Evolutionary conservation across 148 eudicot species (phyloP).

Genomic region (Chenopodium album): DNA sequence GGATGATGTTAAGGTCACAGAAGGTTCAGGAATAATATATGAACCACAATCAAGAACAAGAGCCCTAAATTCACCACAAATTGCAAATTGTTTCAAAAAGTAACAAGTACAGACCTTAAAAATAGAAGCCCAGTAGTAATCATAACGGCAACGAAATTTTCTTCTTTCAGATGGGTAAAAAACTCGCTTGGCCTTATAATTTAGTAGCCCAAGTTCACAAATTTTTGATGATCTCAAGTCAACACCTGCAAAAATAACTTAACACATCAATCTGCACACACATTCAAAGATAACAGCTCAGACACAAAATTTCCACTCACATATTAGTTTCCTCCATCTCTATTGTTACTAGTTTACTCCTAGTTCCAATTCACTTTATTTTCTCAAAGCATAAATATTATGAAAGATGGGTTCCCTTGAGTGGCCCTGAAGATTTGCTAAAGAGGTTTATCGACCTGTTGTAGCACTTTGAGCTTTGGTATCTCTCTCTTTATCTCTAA

Average conservation of each 20-base stretch:
- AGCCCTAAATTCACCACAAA: not conserved
- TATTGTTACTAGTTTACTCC: not conserved
- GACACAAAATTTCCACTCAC: not conserved
- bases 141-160: constrained; percentile 89
- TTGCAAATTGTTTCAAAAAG: constrained; percentile 7
- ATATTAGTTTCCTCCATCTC: not conserved
- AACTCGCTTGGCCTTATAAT: constrained; percentile 91
- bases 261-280: constrained; percentile 17
- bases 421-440: too few species aligned
- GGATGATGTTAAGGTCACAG: not conserved
- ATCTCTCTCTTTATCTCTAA: too few species aligned
- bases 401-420: too few species aligned
- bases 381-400: too few species aligned
- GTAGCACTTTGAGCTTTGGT: too few species aligned
- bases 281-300: constrained; percentile 1
- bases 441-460: too few species aligned
- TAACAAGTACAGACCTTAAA: constrained; percentile 52
- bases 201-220: constrained; percentile 91
- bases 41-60: constrained; percentile 12
- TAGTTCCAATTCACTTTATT: not conserved
- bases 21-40: not conserved
- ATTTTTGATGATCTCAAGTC: constrained; percentile 88
- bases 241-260: constrained; percentile 58
- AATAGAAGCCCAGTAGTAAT: constrained; percentile 98
- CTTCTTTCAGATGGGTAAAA: constrained; percentile 74